phyloP scores from a whole-genome alignment of 768 basidiomycete genomes.

The Lactifluus subvellereus region DNA sequence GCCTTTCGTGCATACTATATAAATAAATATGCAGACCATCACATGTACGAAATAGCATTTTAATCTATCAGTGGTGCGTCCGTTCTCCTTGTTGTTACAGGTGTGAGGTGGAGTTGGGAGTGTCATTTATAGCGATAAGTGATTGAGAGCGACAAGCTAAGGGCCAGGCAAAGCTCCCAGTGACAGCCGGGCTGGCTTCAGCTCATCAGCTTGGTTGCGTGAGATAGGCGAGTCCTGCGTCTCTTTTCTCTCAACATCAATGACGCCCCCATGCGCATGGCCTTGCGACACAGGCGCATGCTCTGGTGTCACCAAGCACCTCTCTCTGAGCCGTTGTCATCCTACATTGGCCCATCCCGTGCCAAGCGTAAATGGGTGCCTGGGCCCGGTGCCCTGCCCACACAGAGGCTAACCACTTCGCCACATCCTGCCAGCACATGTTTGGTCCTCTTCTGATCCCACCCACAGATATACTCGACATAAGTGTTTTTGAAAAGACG shows the following conservation, averaged over 20 bases:
- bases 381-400: too few species aligned
- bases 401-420: slow-evolving; percentile 53
- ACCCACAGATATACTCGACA: slow-evolving; percentile 31
- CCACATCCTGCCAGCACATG: slow-evolving; percentile 66
- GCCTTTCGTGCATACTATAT: not conserved
- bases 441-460: slow-evolving; percentile 73
- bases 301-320: slow-evolving; percentile 68
- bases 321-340: slow-evolving; percentile 20
- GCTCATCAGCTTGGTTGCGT: too few species aligned
- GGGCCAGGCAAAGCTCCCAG: too few species aligned
- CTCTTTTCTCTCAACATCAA: slow-evolving; percentile 61
- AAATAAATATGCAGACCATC: not conserved
- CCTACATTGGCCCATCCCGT: not conserved
- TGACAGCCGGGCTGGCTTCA: too few species aligned
- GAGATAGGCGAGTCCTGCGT: slow-evolving; percentile 27
- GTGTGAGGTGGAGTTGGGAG: slow-evolving; percentile 60
- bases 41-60: not conserved
- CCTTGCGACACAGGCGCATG: slow-evolving; percentile 64
- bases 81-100: slow-evolving; percentile 50
- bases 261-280: slow-evolving; percentile 60
- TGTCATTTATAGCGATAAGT: slow-evolving; percentile 31
- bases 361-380: slow-evolving; percentile 24
- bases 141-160: too few species aligned
- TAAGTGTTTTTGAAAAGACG: slow-evolving; percentile 20
- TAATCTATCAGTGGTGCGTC: too few species aligned